Base-by-base conservation (phyloP, 176 grass and related monocot species). In the Cymbopogon citratus region DNA sequence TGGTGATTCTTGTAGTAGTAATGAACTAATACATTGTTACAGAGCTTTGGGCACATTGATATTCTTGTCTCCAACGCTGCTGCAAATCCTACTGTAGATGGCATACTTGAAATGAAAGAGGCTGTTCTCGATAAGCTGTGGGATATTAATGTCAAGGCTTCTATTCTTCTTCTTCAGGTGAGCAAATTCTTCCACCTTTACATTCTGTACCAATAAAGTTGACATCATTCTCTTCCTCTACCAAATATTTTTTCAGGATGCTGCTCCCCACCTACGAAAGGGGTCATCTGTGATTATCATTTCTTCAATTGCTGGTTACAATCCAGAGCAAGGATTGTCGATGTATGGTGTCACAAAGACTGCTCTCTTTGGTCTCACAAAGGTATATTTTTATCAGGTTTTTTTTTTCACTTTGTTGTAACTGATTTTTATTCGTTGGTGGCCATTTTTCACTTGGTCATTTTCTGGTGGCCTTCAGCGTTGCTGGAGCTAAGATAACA, bases 341-440 rank as follows among this genome's bases (percentile, higher is more conserved):
- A 98, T 98, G 95, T 98, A 98, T 73, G 95, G 88, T 65, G 95
- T 98, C 70, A 98, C 95, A 82, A 98, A 98, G 82, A 98, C 95
- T 79, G 95, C 95, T 74, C 90, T 97, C 61, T 83, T 97, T 56
- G 95, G 95, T 13, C 95, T 97, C 62, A 97, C 92, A 24, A 98
- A 98, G 95, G 95, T 91, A 78, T 66, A 83, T 81, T 18, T 19
- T 87, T 11, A 40, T 82, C 39, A 23, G 12, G 0, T 13, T 49
- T 18, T 62, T 75, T 2, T 43, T 77, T 62, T 79, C 16, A 51
- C 46, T 51, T 49, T 46, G 14, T 44, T 44, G 41, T 44, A 3
- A 44, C 41, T 44, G 41, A 44, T 44, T 13, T 44, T 44, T 13
- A 12, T 44, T 13, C 41, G 12, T 44, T 0, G 12, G 41, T 44